Percentiles rank a stretch among this genome's conserved stretches.
Evolutionary conservation across 2,329 filamentous ascomycete species (phyloP).

Genomic region (Corniculantispora saksenae): DNA sequence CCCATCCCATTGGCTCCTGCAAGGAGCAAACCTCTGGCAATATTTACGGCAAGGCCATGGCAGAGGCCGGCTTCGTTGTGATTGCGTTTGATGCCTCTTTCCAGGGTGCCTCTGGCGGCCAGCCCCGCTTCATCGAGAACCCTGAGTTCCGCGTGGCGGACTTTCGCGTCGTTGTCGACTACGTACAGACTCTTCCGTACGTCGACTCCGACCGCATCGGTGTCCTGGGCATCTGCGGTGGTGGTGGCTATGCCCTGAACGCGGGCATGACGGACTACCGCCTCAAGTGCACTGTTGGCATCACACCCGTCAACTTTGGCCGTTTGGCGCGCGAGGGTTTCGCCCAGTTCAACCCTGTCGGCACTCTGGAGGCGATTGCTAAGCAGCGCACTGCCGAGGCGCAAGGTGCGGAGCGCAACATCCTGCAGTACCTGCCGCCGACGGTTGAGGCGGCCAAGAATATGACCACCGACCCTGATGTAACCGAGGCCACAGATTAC

Average conservation of each 20-base stretch:
- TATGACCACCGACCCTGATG: constrained; percentile 1
- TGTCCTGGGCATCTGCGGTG: constrained; percentile 40
- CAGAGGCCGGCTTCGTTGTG: constrained; percentile 31
- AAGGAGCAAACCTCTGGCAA: constrained; percentile 38
- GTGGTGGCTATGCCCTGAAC: constrained; percentile 36
- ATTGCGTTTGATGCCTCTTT: constrained; percentile 35
- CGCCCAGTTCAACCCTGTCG: constrained; percentile 10
- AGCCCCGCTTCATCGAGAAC: constrained; percentile 37
- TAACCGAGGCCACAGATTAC: constrained; percentile 15
- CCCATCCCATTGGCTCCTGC: constrained; percentile 32
- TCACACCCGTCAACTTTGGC: constrained; percentile 33
- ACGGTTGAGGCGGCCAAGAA: constrained; percentile 13
- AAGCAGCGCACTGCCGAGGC: constrained; percentile 15
- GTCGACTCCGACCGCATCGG: constrained; percentile 37
- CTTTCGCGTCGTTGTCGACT: constrained; percentile 34
- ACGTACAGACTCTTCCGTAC: constrained; percentile 28
- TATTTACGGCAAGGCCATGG: constrained; percentile 33
- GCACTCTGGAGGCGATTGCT: constrained; percentile 10
- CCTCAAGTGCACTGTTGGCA: constrained; percentile 36
- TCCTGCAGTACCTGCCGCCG: constrained; percentile 7
- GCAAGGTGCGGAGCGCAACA: constrained; percentile 1
- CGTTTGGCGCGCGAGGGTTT: constrained; percentile 25
- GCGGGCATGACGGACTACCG: constrained; percentile 38
- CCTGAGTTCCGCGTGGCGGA: constrained; percentile 38
- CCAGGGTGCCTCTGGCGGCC: constrained; percentile 36